Conservation (phyloP, 352 stramenopile species). For the Peronospora tabacina region DNA sequence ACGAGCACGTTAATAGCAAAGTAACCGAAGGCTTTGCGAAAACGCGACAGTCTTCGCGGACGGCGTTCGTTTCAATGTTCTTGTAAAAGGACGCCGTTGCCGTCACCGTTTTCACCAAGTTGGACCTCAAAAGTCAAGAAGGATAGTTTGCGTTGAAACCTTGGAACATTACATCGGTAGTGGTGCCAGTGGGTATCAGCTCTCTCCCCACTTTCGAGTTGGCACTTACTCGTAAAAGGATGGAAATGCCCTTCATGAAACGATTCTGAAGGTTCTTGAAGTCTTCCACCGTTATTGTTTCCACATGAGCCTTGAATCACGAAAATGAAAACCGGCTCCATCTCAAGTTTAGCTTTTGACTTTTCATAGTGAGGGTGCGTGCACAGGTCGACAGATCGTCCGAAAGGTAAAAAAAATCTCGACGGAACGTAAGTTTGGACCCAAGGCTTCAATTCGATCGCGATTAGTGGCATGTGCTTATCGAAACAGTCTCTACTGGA, state of each 20-base stretch:
- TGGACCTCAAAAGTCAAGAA: conserved; percentile 5
- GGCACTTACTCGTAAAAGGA: background rate
- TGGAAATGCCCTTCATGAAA: conserved; percentile 12
- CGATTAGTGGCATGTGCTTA: conserved; percentile 32
- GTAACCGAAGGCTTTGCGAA: conserved; percentile 9
- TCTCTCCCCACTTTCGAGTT: no score
- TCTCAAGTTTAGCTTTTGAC: background rate
- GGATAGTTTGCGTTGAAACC: conserved; percentile 10
- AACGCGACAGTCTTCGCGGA: background rate
- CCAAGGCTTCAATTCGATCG: conserved; percentile 1
- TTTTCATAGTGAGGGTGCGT: no score
- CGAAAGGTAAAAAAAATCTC: no score
- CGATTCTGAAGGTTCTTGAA: conserved; percentile 21
- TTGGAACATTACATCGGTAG: background rate
- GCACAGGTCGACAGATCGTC: no score
- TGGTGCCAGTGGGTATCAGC: no score
- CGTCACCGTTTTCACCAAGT: conserved; percentile 9
- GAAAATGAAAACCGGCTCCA: conserved; percentile 3
- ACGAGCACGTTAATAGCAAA: conserved; percentile 14
- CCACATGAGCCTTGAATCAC: background rate
- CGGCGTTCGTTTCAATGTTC: conserved; percentile 21
- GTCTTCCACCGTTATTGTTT: conserved; percentile 12
- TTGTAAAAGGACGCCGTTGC: conserved; percentile 15
- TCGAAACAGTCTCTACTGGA: conserved; percentile 49
- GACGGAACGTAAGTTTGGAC: no score